phyloP scores from a whole-genome alignment of 2,329 filamentous ascomycete species.

The Mycosphaerella sp. region DNA sequence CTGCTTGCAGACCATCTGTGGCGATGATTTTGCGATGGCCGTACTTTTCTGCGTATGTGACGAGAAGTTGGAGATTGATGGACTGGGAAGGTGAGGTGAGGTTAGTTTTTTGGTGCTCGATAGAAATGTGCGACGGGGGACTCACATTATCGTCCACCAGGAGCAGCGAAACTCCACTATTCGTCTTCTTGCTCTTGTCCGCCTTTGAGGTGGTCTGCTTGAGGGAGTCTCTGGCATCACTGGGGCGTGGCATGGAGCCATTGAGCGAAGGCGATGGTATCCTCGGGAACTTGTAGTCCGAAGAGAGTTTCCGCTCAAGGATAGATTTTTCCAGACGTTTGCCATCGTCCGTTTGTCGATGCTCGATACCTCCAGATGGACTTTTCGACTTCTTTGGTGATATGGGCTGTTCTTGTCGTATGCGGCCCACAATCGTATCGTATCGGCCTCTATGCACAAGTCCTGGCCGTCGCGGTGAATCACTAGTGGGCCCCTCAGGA shows the following conservation, averaged over 20 bases:
- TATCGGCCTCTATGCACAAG: slow-evolving; percentile 10
- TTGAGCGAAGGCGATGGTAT: slow-evolving; percentile 21
- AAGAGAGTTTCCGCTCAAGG: slow-evolving; percentile 15
- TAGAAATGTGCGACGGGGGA: background rate
- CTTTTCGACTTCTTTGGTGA: background rate
- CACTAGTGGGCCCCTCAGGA: background rate
- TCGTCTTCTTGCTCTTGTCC: slow-evolving; percentile 8
- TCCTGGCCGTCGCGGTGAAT: background rate
- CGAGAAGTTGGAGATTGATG: slow-evolving; percentile 32
- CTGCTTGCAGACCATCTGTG: slow-evolving; percentile 45
- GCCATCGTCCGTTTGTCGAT: background rate
- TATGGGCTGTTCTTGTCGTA: background rate
- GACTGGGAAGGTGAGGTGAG: slow-evolving; percentile 15
- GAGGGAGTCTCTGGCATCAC: slow-evolving; percentile 4
- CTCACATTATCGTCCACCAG: slow-evolving; percentile 34
- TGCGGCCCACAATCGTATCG: slow-evolving; percentile 7
- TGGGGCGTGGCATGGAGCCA: slow-evolving; percentile 13
- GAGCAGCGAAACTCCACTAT: slow-evolving; percentile 25
- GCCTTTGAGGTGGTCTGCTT: slow-evolving; percentile 6
- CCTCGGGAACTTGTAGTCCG: slow-evolving; percentile 20
- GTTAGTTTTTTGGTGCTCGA: background rate
- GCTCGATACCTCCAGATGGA: background rate
- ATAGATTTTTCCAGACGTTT: background rate
- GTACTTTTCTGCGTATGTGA: slow-evolving; percentile 31
- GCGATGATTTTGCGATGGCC: slow-evolving; percentile 42